Base-by-base conservation (phyloP, 176 grass and related monocot species). In the Paspalum notatum region DNA sequence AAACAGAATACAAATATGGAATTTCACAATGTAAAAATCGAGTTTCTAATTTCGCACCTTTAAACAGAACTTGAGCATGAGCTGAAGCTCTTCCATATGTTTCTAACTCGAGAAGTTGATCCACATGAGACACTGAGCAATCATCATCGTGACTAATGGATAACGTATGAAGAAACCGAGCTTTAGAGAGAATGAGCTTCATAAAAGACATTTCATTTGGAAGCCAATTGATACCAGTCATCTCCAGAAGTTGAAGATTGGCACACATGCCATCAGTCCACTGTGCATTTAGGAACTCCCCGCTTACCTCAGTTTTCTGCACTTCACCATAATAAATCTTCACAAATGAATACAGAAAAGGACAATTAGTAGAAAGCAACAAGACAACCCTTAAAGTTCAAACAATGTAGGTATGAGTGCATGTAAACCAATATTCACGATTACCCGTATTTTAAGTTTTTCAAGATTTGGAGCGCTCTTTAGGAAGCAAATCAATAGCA, bases 141-240 rank as follows among this genome's bases (percentile, higher is more conserved):
- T 26, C 3, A n/a, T 17, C 43, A 43, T 66, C 26, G 52, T 42
- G 32, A 52, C 14, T 62, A 62, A 85, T 26, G 25, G 15, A 60
- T 59, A 86, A 67, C 27, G n/a, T 51, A 11, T 8, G 62, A 68
- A 86, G 63, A 51, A 51, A 32, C 37, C 45, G 71, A 44, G 74
- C 66, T 50, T 85, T 78, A 17, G 65, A 85, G 6, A 85, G 83
- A 62, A 77, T n/a, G 12, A 78, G 65, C 54, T 85, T 66, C 39
- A 85, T 85, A 78, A 85, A 85, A 62, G 60, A 42, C 51, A 68
- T 59, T 59, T 86, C 84, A 86, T 86, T 86, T 68, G 50, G 22
- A 18, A 49, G 41, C 41, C 62, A 81, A 58, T 7, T 22, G 66
- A 75, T 27, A 50, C 51, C 50, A 5, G 14, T 21, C 16, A 80